phyloP scores from a whole-genome alignment of 2,329 filamentous ascomycete species.

The Phialocephala subalpina region DNA sequence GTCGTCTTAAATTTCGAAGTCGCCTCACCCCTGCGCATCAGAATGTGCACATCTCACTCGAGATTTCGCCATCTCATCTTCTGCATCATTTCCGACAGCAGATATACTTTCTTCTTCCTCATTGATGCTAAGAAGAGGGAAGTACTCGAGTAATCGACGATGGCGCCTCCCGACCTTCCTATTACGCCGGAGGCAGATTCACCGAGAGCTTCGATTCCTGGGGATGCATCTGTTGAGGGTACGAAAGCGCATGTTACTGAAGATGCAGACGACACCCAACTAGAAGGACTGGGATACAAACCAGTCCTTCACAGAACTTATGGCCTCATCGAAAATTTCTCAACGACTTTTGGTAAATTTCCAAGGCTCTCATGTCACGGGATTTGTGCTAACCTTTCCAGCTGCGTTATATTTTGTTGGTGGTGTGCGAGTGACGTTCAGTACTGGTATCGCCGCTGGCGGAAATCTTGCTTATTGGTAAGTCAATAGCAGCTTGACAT shows the following conservation, averaged over 20 bases:
- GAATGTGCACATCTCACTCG: too few relatives aligned
- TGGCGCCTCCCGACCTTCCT: not conserved
- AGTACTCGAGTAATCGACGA: too few relatives aligned
- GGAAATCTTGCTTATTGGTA: slow-evolving; percentile 68
- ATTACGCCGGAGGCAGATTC: not conserved
- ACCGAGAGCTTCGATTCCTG: not conserved
- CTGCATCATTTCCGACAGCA: not conserved
- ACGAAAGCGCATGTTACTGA: not conserved
- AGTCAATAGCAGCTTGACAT: slow-evolving; percentile 4
- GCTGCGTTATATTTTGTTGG: slow-evolving; percentile 69
- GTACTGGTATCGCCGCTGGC: slow-evolving; percentile 67
- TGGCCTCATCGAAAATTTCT: slow-evolving; percentile 64
- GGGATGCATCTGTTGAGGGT: slow-evolving; percentile 2
- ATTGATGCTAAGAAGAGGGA: not conserved
- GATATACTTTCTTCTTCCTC: not conserved
- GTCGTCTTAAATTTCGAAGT: too few relatives aligned
- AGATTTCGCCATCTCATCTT: too few relatives aligned
- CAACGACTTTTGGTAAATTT: slow-evolving; percentile 62
- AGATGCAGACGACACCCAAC: not conserved
- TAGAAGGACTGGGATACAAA: slow-evolving; percentile 60
- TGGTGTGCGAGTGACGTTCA: slow-evolving; percentile 66
- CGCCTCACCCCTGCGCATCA: too few relatives aligned
- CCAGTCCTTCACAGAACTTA: slow-evolving; percentile 63
- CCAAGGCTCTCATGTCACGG: not conserved
- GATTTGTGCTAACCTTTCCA: slow-evolving; percentile 40